Base-by-base conservation (phyloP, 352 stramenopile genomes). In the Phytophthora pseudosyringae region DNA sequence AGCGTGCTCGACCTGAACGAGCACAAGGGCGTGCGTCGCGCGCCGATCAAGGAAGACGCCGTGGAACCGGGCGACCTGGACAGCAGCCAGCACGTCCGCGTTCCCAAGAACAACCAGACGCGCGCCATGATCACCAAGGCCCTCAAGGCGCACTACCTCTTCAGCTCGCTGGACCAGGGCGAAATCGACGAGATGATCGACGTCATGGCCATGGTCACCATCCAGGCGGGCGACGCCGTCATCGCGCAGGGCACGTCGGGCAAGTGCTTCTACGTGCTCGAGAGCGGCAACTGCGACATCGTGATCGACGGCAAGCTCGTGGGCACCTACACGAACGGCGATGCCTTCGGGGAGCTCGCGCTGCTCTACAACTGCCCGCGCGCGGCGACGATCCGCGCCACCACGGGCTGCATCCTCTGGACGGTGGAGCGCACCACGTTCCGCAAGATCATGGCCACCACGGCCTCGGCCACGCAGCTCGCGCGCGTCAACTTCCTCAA, bases 341-440 rank as follows among this genome's bases (percentile, higher is more conserved):
- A 91, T 33, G 84, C 90, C 1, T 99, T 99, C 69, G 97, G 97
- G 18, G 97, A 99, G 78, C 80, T 99, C n/a, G 96, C 96, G 10
- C 69, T 99, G 53, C 88, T 99, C 64, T 99, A 99, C 85, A 98
- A 98, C 71, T 98, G 89, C 54, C 96, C 97, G 13, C 93, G 97
- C 21, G 93, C 95, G 2, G 97, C 96, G 5, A 98, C 96, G 32
- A 98, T 97, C 69, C 82, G 86, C 25, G 92, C 92, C 11, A 90
- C 85, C 4, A 93, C 85, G 12, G 72, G 89, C 16, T 89, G 84
- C 51, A 88, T 90, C 55, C 80, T 98, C 18, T 99, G 94, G 94
- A 95, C 91, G 5, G 76, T 99, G 21, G 96, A 99, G 63, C 91
- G 95, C 50, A 91, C 73, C 7, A 88, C 81, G 56, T 93, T 93